Base-by-base conservation (phyloP, 768 basidiomycete species). In the Lentinula aciculospora region DNA sequence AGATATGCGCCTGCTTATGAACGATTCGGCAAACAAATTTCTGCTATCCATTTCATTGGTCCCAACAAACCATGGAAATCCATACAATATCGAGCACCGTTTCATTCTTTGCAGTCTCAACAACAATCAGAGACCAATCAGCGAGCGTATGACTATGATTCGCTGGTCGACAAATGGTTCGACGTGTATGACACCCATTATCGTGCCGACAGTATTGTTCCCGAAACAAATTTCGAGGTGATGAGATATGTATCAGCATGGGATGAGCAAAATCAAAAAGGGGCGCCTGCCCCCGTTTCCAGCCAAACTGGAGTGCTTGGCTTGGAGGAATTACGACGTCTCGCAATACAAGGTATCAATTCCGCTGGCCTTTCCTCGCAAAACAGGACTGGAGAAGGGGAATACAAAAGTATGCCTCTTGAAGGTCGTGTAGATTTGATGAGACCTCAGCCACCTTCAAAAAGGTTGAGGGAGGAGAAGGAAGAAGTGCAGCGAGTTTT, bases 1-100 rank as follows among this genome's bases (percentile, higher is more conserved):
- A 95, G 92, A 53, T 99, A 98, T 74, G 94, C 94, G 4, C 97
- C 97, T 58, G 97, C 97, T 12, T 98, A 97, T 70, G 86, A 89
- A 69, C 89, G 95, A 39, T 98, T 89, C 66, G 94, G 94, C 32
- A 83, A 89, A 44, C 80, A 88, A 64, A 95, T 95, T 69, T 83
- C 84, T 47, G 86, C 85, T 57, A 81, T 97, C 59, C 94, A 98
- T 71, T 98, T 97, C 66, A 98, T 98, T 63, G 96, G 96, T 15
- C 81, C 85, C n/a, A 83, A 92, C 71, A 99, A 99, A 73, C 96
- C 97, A 13, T 99, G 97, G 96, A 78, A 84, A 50, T 81, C 84
- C 17, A 76, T 94, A 50, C 69, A 82, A 47, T 85, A 79, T 69
- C 86, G 92, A 31, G 76, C 85, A 9, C 85, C 91, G 1, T 82